Percentiles rank a stretch among this genome's conserved stretches.
These are phyloP conservation scores for Neurospora africana DNA, from an alignment of 495 filamentous ascomycete genomes.

Conservation along the genomic window DNA sequence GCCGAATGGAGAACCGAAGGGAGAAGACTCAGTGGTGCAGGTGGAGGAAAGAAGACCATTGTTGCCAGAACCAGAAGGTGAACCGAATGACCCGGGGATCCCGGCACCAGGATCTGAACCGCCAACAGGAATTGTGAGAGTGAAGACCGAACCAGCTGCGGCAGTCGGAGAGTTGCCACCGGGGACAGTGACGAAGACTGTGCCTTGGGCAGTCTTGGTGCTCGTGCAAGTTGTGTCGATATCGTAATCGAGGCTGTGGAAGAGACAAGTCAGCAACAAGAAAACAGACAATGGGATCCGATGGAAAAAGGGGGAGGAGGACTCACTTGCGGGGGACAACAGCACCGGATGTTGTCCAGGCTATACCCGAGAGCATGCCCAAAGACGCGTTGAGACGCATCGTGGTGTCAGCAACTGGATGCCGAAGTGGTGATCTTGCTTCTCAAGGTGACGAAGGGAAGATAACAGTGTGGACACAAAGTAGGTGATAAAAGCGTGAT, in stretches of 20 bases:
- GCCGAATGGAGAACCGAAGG: slow-evolving; percentile 12
- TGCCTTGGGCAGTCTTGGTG: slow-evolving; percentile 13
- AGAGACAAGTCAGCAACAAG: slow-evolving; percentile 3
- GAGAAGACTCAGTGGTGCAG: background rate
- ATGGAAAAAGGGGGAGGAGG: background rate
- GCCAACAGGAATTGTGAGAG: slow-evolving; percentile 10
- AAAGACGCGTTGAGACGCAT: slow-evolving; percentile 20
- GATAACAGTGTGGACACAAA: slow-evolving; percentile 5
- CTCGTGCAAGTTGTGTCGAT: slow-evolving; percentile 15
- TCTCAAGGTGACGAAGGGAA: background rate
- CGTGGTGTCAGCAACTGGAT: slow-evolving; percentile 3
- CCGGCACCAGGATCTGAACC: background rate
- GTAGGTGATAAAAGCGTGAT: slow-evolving; percentile 7
- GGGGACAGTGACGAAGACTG: slow-evolving; percentile 28
- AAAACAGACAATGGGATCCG: background rate
- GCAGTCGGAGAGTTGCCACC: slow-evolving; percentile 1
- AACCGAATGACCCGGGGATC: slow-evolving; percentile 6
- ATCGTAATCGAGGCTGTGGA: slow-evolving; percentile 1
- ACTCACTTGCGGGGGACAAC: slow-evolving; percentile 17
- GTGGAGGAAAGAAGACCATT: slow-evolving; percentile 12
- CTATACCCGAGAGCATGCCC: slow-evolving; percentile 10
- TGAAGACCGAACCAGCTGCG: slow-evolving; percentile 14
- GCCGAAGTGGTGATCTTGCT: background rate
- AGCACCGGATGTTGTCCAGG: slow-evolving; percentile 11
- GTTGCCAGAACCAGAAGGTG: slow-evolving; percentile 19